Evolutionary conservation across 805 yeast species (phyloP).

Genomic region (Teunomyces cretensis): DNA sequence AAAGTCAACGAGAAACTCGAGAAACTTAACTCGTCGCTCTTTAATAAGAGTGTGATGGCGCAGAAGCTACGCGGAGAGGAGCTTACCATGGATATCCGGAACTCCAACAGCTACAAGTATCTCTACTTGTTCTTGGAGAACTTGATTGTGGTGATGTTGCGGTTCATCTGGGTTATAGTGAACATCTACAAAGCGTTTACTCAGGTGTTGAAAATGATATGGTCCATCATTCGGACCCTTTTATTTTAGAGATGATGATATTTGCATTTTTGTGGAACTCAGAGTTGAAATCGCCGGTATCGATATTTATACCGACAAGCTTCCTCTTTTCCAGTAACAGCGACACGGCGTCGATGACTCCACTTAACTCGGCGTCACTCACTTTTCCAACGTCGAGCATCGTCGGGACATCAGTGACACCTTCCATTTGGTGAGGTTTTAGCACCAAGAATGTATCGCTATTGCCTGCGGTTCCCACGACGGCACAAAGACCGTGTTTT

Average conservation of each 20-base stretch:
- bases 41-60: constrained; percentile 22
- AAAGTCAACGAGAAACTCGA: constrained; percentile 51
- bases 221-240: constrained; percentile 9
- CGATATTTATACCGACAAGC: constrained; percentile 38
- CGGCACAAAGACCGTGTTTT: constrained; percentile 48
- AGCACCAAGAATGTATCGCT: constrained; percentile 47
- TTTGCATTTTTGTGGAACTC: constrained; percentile 10
- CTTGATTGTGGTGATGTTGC: constrained; percentile 48
- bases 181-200: constrained; percentile 42
- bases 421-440: constrained; percentile 16
- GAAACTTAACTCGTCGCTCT: constrained; percentile 36
- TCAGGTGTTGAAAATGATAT: constrained; percentile 16
- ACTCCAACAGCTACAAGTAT: constrained; percentile 29
- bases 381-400: constrained; percentile 31
- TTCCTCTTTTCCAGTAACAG: constrained; percentile 15
- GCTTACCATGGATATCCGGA: constrained; percentile 11
- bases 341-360: constrained; percentile 11
- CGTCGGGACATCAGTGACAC: constrained; percentile 11
- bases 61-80: constrained; percentile 20
- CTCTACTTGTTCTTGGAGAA: constrained; percentile 51
- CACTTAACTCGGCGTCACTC: constrained; percentile 13
- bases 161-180: constrained; percentile 59
- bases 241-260: constrained; percentile 7
- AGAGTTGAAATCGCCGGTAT: constrained; percentile 39
- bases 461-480: constrained; percentile 51